Base-by-base conservation (phyloP, 805 yeast species). In the Wickerhamomyces xylosicus region DNA sequence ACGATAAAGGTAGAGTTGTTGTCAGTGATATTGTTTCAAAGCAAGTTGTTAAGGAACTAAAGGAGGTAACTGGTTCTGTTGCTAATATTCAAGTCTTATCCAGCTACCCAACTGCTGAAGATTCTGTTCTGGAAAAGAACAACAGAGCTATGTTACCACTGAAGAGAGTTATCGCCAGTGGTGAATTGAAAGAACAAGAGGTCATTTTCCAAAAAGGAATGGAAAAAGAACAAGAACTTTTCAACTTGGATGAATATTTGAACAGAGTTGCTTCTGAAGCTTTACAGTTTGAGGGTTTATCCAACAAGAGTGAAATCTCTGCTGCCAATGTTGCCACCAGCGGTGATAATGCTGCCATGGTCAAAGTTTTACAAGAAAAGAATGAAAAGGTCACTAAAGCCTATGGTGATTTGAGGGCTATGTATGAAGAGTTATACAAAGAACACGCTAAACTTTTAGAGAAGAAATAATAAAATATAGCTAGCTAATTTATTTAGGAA, bases 1-100 rank as follows among this genome's bases (percentile, higher is more conserved):
- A 85, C 53, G 57, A 69, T 0, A 29, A 37, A n/a, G 97, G 97
- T 1, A 66, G 72, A 21, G 74, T 85, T 2, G 71, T 72, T 32
- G 67, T 79, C 1, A 71, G 79, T 48, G 97, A 90, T 57, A 65
- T 79, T 5, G 71, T 67, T 14, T 77, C 90, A 1, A 78, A 73
- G 51, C 92, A 83, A 57, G 74, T 77, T 15, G 63, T 74, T 20
- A 77, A 74, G 52, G 69, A 73, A n/a, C 62, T 78, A 45, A 71
- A 64, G 41, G 58, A 52, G 31, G 13, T 46, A 15, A 42, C 41
- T 4, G 40, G 43, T 16, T 41, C 37, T 15, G 46, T 54, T 32
- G 41, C 55, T 9, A 44, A 42, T 4, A 37, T 52, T 9, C 40
- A 46, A 31, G 35, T 53, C 7, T 31, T 52, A 7, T 39, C 39